Conservation (phyloP, 2,329 filamentous ascomycete genomes). For the Aureobasidium sp. region DNA sequence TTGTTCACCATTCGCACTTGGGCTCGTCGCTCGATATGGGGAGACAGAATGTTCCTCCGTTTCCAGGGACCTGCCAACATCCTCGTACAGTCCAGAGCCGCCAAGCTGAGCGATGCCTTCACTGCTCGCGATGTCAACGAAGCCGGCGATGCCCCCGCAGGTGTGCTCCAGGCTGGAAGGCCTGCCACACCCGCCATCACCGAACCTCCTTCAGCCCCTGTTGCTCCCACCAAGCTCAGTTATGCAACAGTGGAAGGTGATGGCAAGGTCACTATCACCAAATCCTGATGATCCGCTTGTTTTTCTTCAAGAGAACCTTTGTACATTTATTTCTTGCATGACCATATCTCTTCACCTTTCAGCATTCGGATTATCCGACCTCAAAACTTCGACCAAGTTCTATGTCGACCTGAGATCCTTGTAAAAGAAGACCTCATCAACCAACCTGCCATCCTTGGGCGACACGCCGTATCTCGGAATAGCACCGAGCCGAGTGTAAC, state of each 20-base stretch:
- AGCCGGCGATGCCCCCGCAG: slow-evolving; percentile 73
- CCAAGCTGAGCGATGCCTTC: slow-evolving; percentile 68
- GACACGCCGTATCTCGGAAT: slow-evolving; percentile 48
- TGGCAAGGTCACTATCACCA: slow-evolving; percentile 28
- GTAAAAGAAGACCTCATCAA: slow-evolving; percentile 51
- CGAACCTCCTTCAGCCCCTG: slow-evolving; percentile 20
- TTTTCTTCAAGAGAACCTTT: neutral
- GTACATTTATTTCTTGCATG: slow-evolving; percentile 10
- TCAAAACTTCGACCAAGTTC: neutral
- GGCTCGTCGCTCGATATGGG: slow-evolving; percentile 78
- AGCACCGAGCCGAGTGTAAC: slow-evolving; percentile 48
- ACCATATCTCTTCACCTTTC: neutral
- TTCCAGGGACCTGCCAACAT: slow-evolving; percentile 83
- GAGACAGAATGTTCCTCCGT: slow-evolving; percentile 82
- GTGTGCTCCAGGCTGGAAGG: slow-evolving; percentile 49
- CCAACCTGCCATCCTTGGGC: slow-evolving; percentile 39
- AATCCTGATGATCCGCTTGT: slow-evolving; percentile 1
- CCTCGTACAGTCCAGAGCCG: slow-evolving; percentile 78
- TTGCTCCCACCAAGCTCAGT: slow-evolving; percentile 25
- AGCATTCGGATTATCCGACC: neutral
- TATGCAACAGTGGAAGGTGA: slow-evolving; percentile 26
- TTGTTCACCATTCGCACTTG: slow-evolving; percentile 66
- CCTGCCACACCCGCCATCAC: slow-evolving; percentile 28
- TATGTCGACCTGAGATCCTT: slow-evolving; percentile 39
- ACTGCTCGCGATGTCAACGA: slow-evolving; percentile 77